Conservation (phyloP, 768 basidiomycete species). For the Trametes cubensis region DNA sequence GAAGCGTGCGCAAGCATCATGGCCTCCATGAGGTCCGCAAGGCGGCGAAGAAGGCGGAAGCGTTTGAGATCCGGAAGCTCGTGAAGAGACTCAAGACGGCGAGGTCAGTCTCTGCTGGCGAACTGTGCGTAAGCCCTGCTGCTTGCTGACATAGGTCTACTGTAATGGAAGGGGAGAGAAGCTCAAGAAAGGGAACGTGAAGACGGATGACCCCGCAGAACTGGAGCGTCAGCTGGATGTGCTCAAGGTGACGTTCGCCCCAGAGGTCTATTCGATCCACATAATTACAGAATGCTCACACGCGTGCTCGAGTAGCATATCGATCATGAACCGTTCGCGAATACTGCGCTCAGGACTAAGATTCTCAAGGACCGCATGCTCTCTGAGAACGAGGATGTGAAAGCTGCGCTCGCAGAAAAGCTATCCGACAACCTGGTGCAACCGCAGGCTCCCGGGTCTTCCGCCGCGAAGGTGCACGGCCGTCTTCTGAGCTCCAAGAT, state of each 20-base stretch:
- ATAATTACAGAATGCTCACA: background rate
- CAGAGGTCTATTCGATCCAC: conserved; percentile 5
- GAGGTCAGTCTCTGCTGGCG: conserved; percentile 47
- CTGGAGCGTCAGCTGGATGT: conserved; percentile 61
- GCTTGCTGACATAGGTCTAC: background rate
- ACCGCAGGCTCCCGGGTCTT: conserved; percentile 44
- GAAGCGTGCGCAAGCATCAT: conserved; percentile 58
- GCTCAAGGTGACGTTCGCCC: conserved; percentile 56
- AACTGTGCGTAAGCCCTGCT: background rate
- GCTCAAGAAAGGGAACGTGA: conserved; percentile 36
- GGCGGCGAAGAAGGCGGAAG: conserved; percentile 78
- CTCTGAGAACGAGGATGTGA: conserved; percentile 50
- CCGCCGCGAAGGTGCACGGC: conserved; percentile 63
- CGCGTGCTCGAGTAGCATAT: conserved; percentile 1
- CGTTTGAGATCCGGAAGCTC: conserved; percentile 80
- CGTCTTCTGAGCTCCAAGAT: conserved; percentile 77
- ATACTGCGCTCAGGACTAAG: conserved; percentile 69
- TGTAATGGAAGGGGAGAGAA: conserved; percentile 26
- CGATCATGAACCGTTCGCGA: conserved; percentile 65
- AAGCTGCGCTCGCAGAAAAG: conserved; percentile 48
- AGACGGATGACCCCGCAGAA: conserved; percentile 45
- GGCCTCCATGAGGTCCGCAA: conserved; percentile 71
- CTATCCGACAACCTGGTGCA: conserved; percentile 41
- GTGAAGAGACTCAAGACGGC: conserved; percentile 78
- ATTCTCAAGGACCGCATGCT: conserved; percentile 72